These are phyloP conservation scores for Acer negundo DNA, from an alignment of 345 rosid genomes.

Conservation along the genomic window DNA sequence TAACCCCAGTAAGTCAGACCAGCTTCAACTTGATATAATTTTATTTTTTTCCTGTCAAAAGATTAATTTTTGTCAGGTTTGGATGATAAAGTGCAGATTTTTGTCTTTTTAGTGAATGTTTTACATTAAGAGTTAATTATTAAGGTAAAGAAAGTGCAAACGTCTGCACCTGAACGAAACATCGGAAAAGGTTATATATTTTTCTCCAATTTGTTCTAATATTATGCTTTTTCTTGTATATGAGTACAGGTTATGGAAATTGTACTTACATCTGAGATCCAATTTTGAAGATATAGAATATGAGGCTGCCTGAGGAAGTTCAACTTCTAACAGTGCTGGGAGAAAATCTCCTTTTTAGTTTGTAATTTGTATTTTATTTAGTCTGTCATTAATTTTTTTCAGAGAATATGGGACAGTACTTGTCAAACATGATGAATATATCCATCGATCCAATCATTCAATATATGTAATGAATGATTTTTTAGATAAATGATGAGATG, in stretches of 20 bases:
- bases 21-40: neutral
- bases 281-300: neutral
- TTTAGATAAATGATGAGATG: neutral
- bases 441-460: neutral
- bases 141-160: no score
- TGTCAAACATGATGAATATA: neutral
- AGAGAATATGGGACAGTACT: neutral
- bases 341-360: neutral
- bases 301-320: neutral
- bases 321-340: neutral
- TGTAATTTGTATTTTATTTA: neutral
- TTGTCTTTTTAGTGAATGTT: neutral
- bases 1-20: neutral
- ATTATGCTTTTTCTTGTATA: neutral
- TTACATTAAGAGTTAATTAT: no score
- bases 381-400: neutral
- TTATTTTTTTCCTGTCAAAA: no score
- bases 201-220: neutral
- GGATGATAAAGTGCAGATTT: neutral
- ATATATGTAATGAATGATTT: neutral
- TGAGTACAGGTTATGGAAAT: neutral
- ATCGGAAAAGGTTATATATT: no score
- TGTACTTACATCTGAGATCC: neutral
- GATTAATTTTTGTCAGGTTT: neutral
- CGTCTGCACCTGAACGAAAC: no score